Evolutionary conservation across 75 land plant species (phyloP), one percentile per base, ranked within the genome.

Genomic region (Pinus tabuliformis): DNA sequence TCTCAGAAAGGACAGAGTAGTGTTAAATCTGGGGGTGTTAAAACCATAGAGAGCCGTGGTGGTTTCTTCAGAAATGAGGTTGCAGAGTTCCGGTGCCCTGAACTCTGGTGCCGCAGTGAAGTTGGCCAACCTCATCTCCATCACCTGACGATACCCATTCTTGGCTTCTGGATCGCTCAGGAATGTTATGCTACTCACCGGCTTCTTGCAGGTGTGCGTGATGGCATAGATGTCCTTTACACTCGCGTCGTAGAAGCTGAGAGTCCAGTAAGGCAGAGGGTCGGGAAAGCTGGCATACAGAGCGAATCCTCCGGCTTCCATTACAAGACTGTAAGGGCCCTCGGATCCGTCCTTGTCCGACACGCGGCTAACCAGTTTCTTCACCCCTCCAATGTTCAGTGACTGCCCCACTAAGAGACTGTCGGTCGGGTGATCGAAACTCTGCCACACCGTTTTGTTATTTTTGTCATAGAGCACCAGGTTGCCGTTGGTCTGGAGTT

Each of bases 1-100:
- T 42, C 88, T 33, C 5, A 89, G 80, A 56, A 83, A 59, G 2
- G 86, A 79, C 2, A 72, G 39, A 8, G 85, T 81, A 62, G 78
- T 57, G 74, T 81, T 75, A 78, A 76, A 78, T 18, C 74, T 77
- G 16, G 78, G 76, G 37, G 70, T 13, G 5, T 59, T 57, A 20
- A 39, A 58, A 36, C 57, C 20, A 16, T 79, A 70, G 3, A 17
- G 24, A 6, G 57, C 52, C 56, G 12, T 45, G 45, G 24, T n/a
- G 20, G 76, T 39, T 36, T 59, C 54, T 16, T 70, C 14, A 49
- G 73, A 42, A 12, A 4, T 22, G 28, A 72, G 17, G 30, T 1
- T 30, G 6, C 37, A 11, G 30, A 52, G 45, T 26, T 42, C 56
- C 15, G 42, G 5, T 3, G 73, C n/a, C 9, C 15, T 3, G 11